Conservation (phyloP, 1,284 basidiomycete species). For the Pyrrhoderma lamaoense region DNA sequence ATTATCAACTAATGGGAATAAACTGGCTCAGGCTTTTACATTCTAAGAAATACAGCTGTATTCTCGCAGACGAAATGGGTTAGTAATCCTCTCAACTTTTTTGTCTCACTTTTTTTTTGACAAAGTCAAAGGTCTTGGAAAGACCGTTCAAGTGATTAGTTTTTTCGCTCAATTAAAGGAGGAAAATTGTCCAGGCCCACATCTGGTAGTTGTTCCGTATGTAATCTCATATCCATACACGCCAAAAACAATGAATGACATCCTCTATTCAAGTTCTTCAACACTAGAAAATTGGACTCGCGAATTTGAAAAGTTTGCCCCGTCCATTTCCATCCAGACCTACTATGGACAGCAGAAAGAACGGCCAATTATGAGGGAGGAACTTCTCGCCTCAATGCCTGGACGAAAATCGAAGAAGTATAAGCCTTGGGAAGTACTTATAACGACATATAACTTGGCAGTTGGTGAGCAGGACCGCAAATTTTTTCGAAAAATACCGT, state of each 20-base stretch:
- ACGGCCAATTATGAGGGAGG: slow-evolving; percentile 69
- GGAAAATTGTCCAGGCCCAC: slow-evolving; percentile 71
- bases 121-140: slow-evolving; percentile 80
- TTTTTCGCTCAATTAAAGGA: slow-evolving; percentile 90
- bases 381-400: slow-evolving; percentile 52
- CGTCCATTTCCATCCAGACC: slow-evolving; percentile 78
- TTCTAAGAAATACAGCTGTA: slow-evolving; percentile 78
- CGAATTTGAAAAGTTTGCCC: slow-evolving; percentile 90
- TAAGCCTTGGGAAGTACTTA: slow-evolving; percentile 83
- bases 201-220: slow-evolving; percentile 92
- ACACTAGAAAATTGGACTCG: slow-evolving; percentile 98
- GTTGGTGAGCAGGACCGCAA: slow-evolving; percentile 84
- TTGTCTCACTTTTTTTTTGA: neutral
- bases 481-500: slow-evolving; percentile 88
- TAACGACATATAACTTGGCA: slow-evolving; percentile 96
- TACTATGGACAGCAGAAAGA: slow-evolving; percentile 95
- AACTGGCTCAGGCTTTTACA: slow-evolving; percentile 96
- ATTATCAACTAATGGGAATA: slow-evolving; percentile 95
- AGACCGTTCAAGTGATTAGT: slow-evolving; percentile 97
- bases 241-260: neutral
- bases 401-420: slow-evolving; percentile 34
- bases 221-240: slow-evolving; percentile 28
- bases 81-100: neutral
- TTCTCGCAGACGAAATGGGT: slow-evolving; percentile 98
- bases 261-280: slow-evolving; percentile 60